Evolutionary conservation across 2,329 filamentous ascomycete genomes (phyloP), one percentile per base, ranked within the genome.

Genomic region (Alternaria rosae): DNA sequence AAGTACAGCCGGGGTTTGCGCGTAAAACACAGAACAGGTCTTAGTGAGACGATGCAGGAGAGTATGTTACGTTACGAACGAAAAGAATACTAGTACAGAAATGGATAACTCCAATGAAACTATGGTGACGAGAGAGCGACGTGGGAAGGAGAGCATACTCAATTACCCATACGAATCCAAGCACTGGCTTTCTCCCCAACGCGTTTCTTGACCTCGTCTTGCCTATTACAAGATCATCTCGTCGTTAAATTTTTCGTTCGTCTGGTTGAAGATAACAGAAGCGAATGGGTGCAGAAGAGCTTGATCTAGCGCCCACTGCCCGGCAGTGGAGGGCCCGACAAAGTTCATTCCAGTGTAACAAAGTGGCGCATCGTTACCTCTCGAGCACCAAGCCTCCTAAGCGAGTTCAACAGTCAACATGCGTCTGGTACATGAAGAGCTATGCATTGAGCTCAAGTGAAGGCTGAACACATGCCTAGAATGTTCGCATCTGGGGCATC

Each of bases 401-500:
- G 17, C 47, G 30, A 38, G 35, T 11, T 38, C 17, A 12, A 56
- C 41, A 13, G 28, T 38, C 26, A 38, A 32, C 20, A 15, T 15
- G 25, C 21, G 21, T 43, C 17, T 32, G 28, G 30, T 62, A 45
- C 38, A 59, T 50, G 35, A 55, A 50, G 50, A 50, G 44, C 44
- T 30, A 54, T 61, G 57, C 54, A 54, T 61, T 11, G 51, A 45
- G 30, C n/a, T 42, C 35, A 44, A 38, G 9, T 43, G 28, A 54
- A 45, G 52, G 28, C 12, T 43, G 28, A 54, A 52, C 48, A 57
- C 12, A 12, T 30, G 26, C 53, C 53, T 67, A 78, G 56, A 68
- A 77, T n/a, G 70, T 67, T 51, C 70, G 70, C 72, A 76, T 74
- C 41, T 73, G 72, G 60, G 71, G 64, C 57, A 72, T 72, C 50